These are phyloP conservation scores for Colletotrichum sansevieriae DNA, from an alignment of 2,329 filamentous ascomycete genomes.

Conservation along the genomic window DNA sequence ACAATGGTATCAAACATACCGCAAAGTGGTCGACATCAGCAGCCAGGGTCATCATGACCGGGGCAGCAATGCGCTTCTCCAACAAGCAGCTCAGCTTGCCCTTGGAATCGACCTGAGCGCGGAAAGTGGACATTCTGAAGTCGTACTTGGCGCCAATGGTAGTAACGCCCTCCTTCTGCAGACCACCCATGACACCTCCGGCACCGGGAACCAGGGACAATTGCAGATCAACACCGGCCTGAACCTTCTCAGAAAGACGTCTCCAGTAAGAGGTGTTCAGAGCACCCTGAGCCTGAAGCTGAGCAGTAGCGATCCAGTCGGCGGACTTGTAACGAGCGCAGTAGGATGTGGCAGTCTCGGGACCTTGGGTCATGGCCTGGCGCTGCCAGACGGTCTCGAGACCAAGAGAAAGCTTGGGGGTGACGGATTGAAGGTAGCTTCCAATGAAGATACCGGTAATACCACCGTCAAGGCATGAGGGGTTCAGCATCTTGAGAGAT, in stretches of 20 bases:
- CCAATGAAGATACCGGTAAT: constrained; percentile 96
- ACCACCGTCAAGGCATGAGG: constrained; percentile 91
- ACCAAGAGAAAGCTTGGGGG: constrained; percentile 86
- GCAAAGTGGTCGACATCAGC: constrained; percentile 96
- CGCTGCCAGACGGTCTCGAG: constrained; percentile 96
- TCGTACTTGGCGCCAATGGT: constrained; percentile 98
- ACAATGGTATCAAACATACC: constrained; percentile 69
- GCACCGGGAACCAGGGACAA: constrained; percentile 80
- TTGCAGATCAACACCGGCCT: constrained; percentile 95
- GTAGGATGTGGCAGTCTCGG: constrained; percentile 93
- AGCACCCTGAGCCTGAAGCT: constrained; percentile 85
- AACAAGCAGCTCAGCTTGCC: constrained; percentile 93
- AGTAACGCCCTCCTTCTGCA: constrained; percentile 88
- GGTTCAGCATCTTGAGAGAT: constrained; percentile 93
- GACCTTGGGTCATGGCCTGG: constrained; percentile 83
- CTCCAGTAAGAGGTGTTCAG: constrained; percentile 96
- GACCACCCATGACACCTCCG: constrained; percentile 80
- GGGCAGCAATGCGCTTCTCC: constrained; percentile 95
- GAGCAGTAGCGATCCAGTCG: constrained; percentile 93
- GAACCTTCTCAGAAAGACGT: constrained; percentile 91
- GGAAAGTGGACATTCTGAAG: constrained; percentile 95
- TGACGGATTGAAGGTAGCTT: constrained; percentile 94
- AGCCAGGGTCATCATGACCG: constrained; percentile 93
- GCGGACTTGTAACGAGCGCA: constrained; percentile 89
- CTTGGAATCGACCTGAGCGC: constrained; percentile 94